Base-by-base conservation (phyloP, 192 early-diverging fungal genomes). In the Entomortierella parvispora region DNA sequence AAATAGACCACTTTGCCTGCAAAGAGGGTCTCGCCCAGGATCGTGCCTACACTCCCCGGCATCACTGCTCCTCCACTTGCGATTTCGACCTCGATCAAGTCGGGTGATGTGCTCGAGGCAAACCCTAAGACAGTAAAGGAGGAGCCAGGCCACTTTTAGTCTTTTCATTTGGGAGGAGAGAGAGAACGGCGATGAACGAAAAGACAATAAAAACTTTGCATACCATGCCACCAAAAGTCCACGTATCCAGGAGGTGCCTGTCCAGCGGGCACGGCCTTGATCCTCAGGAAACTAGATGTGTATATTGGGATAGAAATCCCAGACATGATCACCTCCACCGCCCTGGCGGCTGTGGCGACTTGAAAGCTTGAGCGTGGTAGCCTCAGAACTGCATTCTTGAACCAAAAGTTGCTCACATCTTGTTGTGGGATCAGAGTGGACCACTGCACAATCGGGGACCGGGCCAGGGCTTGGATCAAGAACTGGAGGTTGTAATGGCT, bases 211-310 rank as follows among this genome's bases (percentile, higher is more conserved):
- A 42, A 33, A 6, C 3, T 8, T 18, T 31, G 18, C 20, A 12
- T 59, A 72, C 70, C 70, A 58, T 72, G 70, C 70, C 70, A 72
- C 55, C 63, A 74, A n/a, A 74, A 54, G 25, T 74, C 71, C 29
- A 74, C 71, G 47, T 74, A 74, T 6, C 58, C 71, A 15, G 63
- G 57, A 0, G 62, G 71, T 14, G 71, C 62, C 33, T 65, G 49
- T 20, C 62, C 71, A 34, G 25, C 17, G 26, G 71, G 63, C 2
- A 65, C 71, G 3, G 56, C 10, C 42, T 60, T 74, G 37, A 74
- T 74, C 58, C 48, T 74, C 32, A 74, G 20, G 31, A 74, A 65
- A 12, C 71, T 74, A 0, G 62, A 51, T 6, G 71, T 74, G 32
- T 74, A 74, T n/a, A 74, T 65, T 8, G 71, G 71, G 31, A 74